A percentile compares a stretch with the other conserved stretches of the same genome.
phyloP scores from a whole-genome alignment of 1,284 basidiomycete species.

The Leccinum laetum region DNA sequence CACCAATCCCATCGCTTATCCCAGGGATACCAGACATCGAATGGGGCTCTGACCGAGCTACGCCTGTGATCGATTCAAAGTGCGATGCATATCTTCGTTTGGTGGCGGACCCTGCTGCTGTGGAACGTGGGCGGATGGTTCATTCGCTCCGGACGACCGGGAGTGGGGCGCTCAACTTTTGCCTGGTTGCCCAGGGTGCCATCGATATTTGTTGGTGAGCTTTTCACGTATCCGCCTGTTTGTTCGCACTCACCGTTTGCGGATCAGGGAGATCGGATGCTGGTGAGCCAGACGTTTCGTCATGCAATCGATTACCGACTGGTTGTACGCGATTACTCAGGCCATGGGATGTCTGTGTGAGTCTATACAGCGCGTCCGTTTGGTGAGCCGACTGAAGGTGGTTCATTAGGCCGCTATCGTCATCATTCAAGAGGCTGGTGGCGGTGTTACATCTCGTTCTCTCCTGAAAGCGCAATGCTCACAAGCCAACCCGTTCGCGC shows the following conservation, averaged over 20 bases:
- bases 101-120: constrained; percentile 60
- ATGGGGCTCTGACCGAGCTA: constrained; percentile 86
- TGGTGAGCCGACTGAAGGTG: neutral
- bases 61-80: constrained; percentile 64
- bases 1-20: neutral
- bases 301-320: neutral
- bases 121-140: constrained; percentile 80
- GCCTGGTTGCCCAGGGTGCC: constrained; percentile 80
- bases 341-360: constrained; percentile 86
- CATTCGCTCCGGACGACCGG: constrained; percentile 85
- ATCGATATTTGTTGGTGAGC: constrained; percentile 82
- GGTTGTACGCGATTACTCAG: neutral
- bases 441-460: constrained; percentile 65
- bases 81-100: constrained; percentile 74
- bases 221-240: neutral
- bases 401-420: constrained; percentile 69
- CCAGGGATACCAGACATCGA: constrained; percentile 62
- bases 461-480: constrained; percentile 41
- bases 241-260: constrained; percentile 1
- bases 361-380: constrained; percentile 20
- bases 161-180: constrained; percentile 84
- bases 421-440: constrained; percentile 89
- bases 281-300: constrained; percentile 44
- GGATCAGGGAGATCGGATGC: constrained; percentile 84
- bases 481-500: constrained; percentile 38